Percentiles rank a stretch among this genome's conserved stretches.
phyloP scores from a whole-genome alignment of 2,329 filamentous ascomycete genomes.

The Hymenotorrendiella dingleyae region DNA sequence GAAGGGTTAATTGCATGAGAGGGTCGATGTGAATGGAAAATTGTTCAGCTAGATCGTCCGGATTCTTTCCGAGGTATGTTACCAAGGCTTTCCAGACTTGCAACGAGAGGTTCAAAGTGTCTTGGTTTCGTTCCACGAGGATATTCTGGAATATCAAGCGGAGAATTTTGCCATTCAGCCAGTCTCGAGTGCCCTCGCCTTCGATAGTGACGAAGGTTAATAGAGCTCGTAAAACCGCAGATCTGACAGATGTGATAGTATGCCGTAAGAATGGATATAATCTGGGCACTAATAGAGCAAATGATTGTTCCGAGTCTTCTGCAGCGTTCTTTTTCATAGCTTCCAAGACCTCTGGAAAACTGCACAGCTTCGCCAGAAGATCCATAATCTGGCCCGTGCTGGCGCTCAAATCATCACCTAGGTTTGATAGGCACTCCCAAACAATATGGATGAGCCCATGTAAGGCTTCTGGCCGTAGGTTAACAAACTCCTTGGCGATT shows the following conservation, averaged over 20 bases:
- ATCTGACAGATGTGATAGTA: slow-evolving; percentile 91
- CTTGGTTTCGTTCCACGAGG: slow-evolving; percentile 82
- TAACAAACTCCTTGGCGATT: slow-evolving; percentile 91
- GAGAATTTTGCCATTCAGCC: slow-evolving; percentile 86
- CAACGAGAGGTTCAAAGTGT: slow-evolving; percentile 74
- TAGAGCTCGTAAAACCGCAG: slow-evolving; percentile 86
- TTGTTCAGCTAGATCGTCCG: slow-evolving; percentile 62
- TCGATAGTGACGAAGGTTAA: slow-evolving; percentile 89
- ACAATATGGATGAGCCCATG: slow-evolving; percentile 86
- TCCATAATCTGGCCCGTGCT: slow-evolving; percentile 99
- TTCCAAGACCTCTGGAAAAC: slow-evolving; percentile 85
- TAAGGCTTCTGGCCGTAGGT: slow-evolving; percentile 70
- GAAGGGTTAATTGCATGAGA: slow-evolving; percentile 78
- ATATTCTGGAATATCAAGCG: slow-evolving; percentile 93
- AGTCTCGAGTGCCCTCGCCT: slow-evolving; percentile 71
- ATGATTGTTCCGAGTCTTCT: slow-evolving; percentile 79
- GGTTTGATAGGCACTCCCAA: slow-evolving; percentile 92
- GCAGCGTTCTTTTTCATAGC: slow-evolving; percentile 90
- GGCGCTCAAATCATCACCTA: slow-evolving; percentile 95
- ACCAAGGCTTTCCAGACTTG: slow-evolving; percentile 83
- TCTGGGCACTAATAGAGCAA: slow-evolving; percentile 84
- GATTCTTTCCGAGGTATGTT: slow-evolving; percentile 56
- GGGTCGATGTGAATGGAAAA: slow-evolving; percentile 71
- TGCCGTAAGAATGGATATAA: slow-evolving; percentile 95
- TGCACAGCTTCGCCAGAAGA: slow-evolving; percentile 87